Conservation (phyloP, 768 basidiomycete species). For the Mycena chlorophos region DNA sequence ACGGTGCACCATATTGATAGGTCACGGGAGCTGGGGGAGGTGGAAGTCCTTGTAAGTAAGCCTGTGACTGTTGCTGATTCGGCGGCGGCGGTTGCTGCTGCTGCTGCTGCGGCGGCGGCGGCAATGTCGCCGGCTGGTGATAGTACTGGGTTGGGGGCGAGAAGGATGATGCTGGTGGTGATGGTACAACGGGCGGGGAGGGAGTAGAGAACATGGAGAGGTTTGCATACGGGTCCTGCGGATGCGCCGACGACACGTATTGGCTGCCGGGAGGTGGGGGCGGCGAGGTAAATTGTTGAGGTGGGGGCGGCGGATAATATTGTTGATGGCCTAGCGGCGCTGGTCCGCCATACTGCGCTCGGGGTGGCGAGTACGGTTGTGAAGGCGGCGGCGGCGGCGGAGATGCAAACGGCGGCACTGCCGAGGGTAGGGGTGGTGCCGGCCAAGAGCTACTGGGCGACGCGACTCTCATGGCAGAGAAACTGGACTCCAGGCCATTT, state of each 20-base stretch:
- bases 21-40: slow-evolving; percentile 32
- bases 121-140: too few relatives aligned
- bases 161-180: too few relatives aligned
- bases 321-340: slow-evolving; percentile 7
- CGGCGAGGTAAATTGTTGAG: slow-evolving; percentile 22
- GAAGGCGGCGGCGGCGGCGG: slow-evolving; percentile 31
- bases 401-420: slow-evolving; percentile 28
- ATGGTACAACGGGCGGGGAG: too few relatives aligned
- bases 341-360: slow-evolving; percentile 3
- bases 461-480: slow-evolving; percentile 58
- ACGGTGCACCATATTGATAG: slow-evolving; percentile 24
- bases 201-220: not conserved
- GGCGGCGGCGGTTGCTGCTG: too few relatives aligned
- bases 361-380: too few relatives aligned
- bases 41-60: too few relatives aligned
- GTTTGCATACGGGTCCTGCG: not conserved
- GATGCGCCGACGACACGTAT: too few relatives aligned
- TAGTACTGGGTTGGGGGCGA: too few relatives aligned
- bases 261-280: too few relatives aligned
- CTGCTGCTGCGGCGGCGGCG: slow-evolving; percentile 15
- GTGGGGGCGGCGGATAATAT: slow-evolving; percentile 10
- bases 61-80: too few relatives aligned
- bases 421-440: slow-evolving; percentile 26
- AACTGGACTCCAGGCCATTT: slow-evolving; percentile 48
- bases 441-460: too few relatives aligned